A percentile compares a stretch with the other conserved stretches of the same genome.
Conservation (phyloP, 2,329 filamentous ascomycete species). For the Rhinocladiella mackenziei region DNA sequence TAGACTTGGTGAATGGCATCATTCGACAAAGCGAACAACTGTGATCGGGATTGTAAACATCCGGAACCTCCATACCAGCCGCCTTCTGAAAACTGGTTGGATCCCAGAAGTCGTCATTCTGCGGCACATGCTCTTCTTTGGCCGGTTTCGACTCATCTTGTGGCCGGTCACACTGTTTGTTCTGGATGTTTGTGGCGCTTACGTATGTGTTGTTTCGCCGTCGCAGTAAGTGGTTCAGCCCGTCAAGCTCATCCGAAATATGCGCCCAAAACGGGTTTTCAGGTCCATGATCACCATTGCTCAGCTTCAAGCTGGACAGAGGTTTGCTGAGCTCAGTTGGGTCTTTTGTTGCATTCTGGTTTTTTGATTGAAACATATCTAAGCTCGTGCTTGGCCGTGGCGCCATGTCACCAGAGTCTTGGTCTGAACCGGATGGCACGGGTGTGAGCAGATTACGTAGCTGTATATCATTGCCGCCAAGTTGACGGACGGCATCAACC, state of each 20-base stretch:
- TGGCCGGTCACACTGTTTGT: conserved; percentile 9
- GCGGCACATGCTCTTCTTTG: not conserved
- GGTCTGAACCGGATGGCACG: conserved; percentile 12
- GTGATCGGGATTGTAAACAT: conserved; percentile 7
- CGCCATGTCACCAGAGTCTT: conserved; percentile 34
- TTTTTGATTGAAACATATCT: conserved; percentile 12
- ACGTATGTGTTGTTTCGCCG: conserved; percentile 27
- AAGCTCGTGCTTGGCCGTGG: conserved; percentile 41
- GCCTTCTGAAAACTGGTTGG: conserved; percentile 22
- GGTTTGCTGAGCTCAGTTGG: conserved; percentile 17
- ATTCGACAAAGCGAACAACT: conserved; percentile 25
- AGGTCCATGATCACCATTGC: not conserved
- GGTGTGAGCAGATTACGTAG: conserved; percentile 17
- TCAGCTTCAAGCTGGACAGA: conserved; percentile 15
- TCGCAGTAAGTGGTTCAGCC: conserved; percentile 27
- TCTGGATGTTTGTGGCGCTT: conserved; percentile 13
- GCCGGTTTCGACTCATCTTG: not conserved
- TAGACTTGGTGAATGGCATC: conserved; percentile 37
- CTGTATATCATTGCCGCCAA: conserved; percentile 6
- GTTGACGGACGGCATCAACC: conserved; percentile 42
- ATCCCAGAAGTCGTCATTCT: conserved; percentile 14
- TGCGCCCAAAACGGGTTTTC: conserved; percentile 23
- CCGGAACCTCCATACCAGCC: conserved; percentile 1
- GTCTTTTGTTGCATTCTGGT: conserved; percentile 6
- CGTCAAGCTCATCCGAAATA: conserved; percentile 22